These are phyloP conservation scores for Flaveria linearis DNA, from an alignment of 129 eudicot species.

Conservation along the genomic window DNA sequence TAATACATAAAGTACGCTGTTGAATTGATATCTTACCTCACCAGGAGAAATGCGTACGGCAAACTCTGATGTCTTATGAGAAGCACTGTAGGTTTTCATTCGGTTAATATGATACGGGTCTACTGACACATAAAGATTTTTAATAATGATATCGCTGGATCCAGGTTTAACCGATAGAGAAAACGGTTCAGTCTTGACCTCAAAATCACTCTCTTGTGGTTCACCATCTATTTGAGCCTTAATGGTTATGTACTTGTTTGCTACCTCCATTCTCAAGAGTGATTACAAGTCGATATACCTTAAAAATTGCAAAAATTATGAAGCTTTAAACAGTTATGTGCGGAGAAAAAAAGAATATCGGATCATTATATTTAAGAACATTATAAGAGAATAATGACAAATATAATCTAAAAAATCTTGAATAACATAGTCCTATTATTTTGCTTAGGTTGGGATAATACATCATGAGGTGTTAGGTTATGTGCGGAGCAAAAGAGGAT, in stretches of 20 bases:
- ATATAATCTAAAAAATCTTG: background rate
- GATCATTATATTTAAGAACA: background rate
- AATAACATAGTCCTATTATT: too few species aligned
- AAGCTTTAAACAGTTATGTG: background rate
- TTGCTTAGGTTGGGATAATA: too few species aligned
- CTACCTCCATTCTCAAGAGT: background rate
- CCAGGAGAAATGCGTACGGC: slow-evolving; percentile 45
- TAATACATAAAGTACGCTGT: slow-evolving; percentile 8
- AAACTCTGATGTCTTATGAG: slow-evolving; percentile 45
- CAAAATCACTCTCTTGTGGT: slow-evolving; percentile 67
- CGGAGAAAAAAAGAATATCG: background rate
- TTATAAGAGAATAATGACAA: slow-evolving; percentile 7
- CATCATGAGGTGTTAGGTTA: too few species aligned
- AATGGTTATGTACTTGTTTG: slow-evolving; percentile 24
- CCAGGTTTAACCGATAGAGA: slow-evolving; percentile 36
- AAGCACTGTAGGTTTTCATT: slow-evolving; percentile 63
- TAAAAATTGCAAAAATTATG: background rate
- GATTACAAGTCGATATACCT: background rate
- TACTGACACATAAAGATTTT: slow-evolving; percentile 64
- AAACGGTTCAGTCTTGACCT: slow-evolving; percentile 43
- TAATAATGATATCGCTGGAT: slow-evolving; percentile 49
- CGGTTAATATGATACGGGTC: slow-evolving; percentile 81
- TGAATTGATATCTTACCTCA: slow-evolving; percentile 38
- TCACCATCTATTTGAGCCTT: slow-evolving; percentile 48
- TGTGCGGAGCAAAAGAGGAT: too few species aligned